Evolutionary conservation across 1,284 basidiomycete genomes (phyloP).

Genomic region (Porodaedalea pini): DNA sequence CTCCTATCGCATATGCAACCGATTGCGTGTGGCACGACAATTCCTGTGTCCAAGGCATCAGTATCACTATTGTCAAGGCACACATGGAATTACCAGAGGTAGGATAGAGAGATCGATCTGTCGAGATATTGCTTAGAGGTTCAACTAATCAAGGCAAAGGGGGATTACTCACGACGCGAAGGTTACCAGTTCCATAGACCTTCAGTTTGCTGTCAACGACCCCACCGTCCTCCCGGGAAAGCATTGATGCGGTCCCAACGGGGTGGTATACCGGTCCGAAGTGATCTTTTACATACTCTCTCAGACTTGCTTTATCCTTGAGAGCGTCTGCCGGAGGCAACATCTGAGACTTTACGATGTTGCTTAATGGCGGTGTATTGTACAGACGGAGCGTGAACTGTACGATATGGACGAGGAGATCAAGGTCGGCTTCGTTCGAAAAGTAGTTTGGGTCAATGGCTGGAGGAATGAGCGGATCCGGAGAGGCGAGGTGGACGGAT

Average conservation of each 20-base stretch:
- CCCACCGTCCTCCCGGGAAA: conserved; percentile 46
- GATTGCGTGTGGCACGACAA: conserved; percentile 14
- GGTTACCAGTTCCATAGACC: conserved; percentile 25
- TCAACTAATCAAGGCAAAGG: not conserved
- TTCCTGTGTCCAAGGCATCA: conserved; percentile 1
- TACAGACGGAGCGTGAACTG: conserved; percentile 18
- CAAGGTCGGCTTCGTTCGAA: conserved; percentile 19
- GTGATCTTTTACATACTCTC: conserved; percentile 3
- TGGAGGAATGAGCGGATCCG: conserved; percentile 21
- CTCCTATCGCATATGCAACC: conserved; percentile 8
- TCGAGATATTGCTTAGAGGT: not conserved
- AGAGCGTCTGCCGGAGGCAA: conserved; percentile 4
- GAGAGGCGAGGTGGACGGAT: conserved; percentile 21
- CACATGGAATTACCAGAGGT: not conserved
- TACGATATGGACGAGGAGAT: conserved; percentile 19
- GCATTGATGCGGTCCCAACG: conserved; percentile 45
- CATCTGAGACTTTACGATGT: conserved; percentile 3
- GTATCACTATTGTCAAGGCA: too few relatives aligned
- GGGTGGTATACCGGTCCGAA: conserved; percentile 20
- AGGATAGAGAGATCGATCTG: not conserved
- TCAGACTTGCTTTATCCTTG: not conserved
- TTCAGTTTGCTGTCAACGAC: conserved; percentile 47
- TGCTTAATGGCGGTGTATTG: conserved; percentile 3
- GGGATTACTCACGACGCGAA: conserved; percentile 9
- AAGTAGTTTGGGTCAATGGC: conserved; percentile 23